A percentile compares a stretch with the other conserved stretches of the same genome.
phyloP scores from a whole-genome alignment of 495 filamentous ascomycete genomes.

The Gamarada debralockiae region DNA sequence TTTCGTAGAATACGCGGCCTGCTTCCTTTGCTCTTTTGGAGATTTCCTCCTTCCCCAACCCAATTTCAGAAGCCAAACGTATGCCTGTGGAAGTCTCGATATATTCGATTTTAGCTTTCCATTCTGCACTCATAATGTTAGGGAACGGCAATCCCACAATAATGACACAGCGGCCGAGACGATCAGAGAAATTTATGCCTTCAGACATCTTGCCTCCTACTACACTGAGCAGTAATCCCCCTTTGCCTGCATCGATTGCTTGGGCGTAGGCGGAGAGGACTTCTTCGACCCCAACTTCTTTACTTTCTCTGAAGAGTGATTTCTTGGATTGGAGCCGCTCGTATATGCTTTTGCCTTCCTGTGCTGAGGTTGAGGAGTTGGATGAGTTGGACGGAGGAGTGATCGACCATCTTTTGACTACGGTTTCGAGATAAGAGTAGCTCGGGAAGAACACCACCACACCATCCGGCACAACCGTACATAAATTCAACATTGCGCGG shows the following conservation, averaged over 20 bases:
- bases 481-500: constrained; percentile 64
- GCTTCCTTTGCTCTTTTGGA: constrained; percentile 54
- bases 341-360: background rate
- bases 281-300: constrained; percentile 55
- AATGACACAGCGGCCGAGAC: constrained; percentile 80
- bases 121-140: constrained; percentile 83
- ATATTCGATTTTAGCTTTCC: constrained; percentile 87
- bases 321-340: constrained; percentile 54
- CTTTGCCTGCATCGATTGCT: constrained; percentile 61
- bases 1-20: constrained; percentile 84
- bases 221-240: constrained; percentile 86
- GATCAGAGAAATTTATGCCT: constrained; percentile 97
- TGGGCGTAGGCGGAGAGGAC: constrained; percentile 67
- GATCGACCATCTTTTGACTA: constrained; percentile 64
- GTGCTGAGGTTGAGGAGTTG: background rate
- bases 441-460: constrained; percentile 97
- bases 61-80: constrained; percentile 28
- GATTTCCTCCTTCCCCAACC: constrained; percentile 20
- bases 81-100: constrained; percentile 65
- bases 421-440: constrained; percentile 80
- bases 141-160: constrained; percentile 92
- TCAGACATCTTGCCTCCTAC: constrained; percentile 93
- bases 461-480: constrained; percentile 75
- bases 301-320: constrained; percentile 62
- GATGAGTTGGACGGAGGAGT: constrained; percentile 13